These are phyloP conservation scores for Phlebiopsis gigantea DNA, from an alignment of 768 basidiomycete species.

Conservation along the genomic window DNA sequence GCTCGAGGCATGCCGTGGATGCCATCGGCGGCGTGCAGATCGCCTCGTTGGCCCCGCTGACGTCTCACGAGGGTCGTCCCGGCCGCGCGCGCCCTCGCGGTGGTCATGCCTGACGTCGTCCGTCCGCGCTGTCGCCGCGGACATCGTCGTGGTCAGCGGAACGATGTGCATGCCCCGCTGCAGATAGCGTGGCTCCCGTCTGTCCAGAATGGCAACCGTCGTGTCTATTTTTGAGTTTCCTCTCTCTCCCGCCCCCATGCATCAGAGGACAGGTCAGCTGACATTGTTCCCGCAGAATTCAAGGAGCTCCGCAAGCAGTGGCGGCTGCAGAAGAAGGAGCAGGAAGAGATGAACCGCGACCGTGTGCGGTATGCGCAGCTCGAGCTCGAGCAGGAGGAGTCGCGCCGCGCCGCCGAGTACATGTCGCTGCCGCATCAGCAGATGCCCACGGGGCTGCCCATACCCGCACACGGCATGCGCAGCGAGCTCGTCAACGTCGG, in stretches of 20 bases:
- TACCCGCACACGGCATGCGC: not conserved
- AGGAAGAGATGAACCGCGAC: slow-evolving; percentile 21
- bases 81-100: not conserved
- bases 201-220: not conserved
- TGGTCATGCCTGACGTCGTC: not conserved
- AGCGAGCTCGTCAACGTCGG: slow-evolving; percentile 3
- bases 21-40: not conserved
- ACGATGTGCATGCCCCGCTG: not conserved
- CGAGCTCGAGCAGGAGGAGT: not conserved
- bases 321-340: slow-evolving; percentile 90
- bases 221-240: not conserved
- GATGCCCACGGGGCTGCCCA: not conserved
- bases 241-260: not conserved
- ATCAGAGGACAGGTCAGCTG: not conserved
- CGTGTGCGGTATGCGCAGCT: slow-evolving; percentile 15
- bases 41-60: slow-evolving; percentile 1
- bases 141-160: not conserved
- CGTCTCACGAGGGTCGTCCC: not conserved
- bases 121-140: not conserved
- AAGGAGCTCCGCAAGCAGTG: slow-evolving; percentile 96
- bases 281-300: slow-evolving; percentile 62
- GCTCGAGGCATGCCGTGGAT: not conserved
- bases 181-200: not conserved
- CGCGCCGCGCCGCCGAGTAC: not conserved
- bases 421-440: not conserved